phyloP scores from a whole-genome alignment of 2,329 filamentous ascomycete species.

The Aspergillus candidus region DNA sequence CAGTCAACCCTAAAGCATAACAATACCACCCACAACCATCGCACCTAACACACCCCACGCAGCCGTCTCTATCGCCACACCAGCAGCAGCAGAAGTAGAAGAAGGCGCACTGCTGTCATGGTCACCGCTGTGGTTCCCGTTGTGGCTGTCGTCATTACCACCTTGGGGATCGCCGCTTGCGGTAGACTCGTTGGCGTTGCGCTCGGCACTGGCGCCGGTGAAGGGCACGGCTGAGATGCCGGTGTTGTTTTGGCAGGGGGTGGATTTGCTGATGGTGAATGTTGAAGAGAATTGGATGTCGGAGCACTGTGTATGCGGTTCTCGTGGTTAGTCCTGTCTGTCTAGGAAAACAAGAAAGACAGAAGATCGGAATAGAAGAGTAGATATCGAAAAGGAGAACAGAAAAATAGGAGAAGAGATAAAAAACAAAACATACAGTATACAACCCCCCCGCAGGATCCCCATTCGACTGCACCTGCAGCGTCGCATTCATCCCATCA shows the following conservation, averaged over 20 bases:
- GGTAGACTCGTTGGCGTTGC: conserved; percentile 43
- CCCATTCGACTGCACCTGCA: conserved; percentile 64
- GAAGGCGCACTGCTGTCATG: conserved; percentile 3
- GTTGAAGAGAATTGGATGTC: conserved; percentile 61
- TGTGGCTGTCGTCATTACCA: conserved; percentile 5
- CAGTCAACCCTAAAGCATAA: conserved; percentile 21
- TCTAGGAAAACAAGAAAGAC: not conserved
- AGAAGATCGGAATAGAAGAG: not conserved
- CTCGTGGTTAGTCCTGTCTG: not conserved
- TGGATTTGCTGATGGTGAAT: conserved; percentile 39
- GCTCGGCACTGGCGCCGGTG: conserved; percentile 28
- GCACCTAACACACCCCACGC: conserved; percentile 34
- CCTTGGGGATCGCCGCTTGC: conserved; percentile 28
- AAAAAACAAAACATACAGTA: conserved; percentile 44
- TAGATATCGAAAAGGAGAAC: too few relatives aligned
- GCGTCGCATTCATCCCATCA: conserved; percentile 58
- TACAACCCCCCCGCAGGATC: conserved; percentile 58
- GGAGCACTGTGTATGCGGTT: conserved; percentile 54
- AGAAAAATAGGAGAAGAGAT: conserved; percentile 2
- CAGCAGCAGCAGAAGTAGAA: conserved; percentile 24
- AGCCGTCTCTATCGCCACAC: conserved; percentile 28
- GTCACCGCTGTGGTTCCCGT: not conserved
- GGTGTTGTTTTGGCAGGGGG: conserved; percentile 54
- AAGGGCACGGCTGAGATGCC: conserved; percentile 47
- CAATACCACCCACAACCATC: conserved; percentile 27